Evolutionary conservation across 208 protist species (phyloP).

Genomic region (Acanthamoeba polyphaga): DNA sequence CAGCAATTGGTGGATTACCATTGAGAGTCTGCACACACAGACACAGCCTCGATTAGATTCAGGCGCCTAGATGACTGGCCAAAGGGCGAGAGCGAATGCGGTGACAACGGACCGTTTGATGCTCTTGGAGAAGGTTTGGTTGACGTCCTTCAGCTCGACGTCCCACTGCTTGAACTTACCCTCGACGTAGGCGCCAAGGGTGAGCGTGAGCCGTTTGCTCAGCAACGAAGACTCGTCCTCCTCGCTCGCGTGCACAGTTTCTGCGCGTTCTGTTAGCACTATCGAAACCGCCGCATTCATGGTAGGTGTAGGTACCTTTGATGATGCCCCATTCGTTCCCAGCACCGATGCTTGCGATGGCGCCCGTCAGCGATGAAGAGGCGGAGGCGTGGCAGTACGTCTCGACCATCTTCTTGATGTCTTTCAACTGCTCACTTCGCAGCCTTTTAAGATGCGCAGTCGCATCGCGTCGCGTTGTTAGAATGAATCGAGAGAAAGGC

Average conservation of each 20-base stretch:
- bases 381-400: slow-evolving; percentile 47
- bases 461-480: too few species aligned
- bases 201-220: slow-evolving; percentile 34
- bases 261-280: neutral
- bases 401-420: slow-evolving; percentile 70
- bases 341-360: slow-evolving; percentile 22
- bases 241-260: neutral
- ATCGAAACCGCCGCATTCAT: neutral
- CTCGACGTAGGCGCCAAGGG: slow-evolving; percentile 56
- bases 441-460: neutral
- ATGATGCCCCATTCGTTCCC: slow-evolving; percentile 47
- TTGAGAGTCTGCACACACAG: neutral
- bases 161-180: slow-evolving; percentile 65
- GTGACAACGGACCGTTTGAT: neutral
- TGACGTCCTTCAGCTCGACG: slow-evolving; percentile 68
- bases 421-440: slow-evolving; percentile 55
- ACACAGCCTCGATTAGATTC: too few species aligned
- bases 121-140: slow-evolving; percentile 74
- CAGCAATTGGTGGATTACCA: slow-evolving; percentile 5
- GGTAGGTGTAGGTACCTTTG: neutral
- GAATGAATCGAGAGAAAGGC: too few species aligned
- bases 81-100: neutral
- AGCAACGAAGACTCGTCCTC: slow-evolving; percentile 1
- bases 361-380: neutral
- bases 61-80: neutral